Evolutionary conservation across 2,329 filamentous ascomycete genomes (phyloP).

Genomic region (Penicillium rolfsii): DNA sequence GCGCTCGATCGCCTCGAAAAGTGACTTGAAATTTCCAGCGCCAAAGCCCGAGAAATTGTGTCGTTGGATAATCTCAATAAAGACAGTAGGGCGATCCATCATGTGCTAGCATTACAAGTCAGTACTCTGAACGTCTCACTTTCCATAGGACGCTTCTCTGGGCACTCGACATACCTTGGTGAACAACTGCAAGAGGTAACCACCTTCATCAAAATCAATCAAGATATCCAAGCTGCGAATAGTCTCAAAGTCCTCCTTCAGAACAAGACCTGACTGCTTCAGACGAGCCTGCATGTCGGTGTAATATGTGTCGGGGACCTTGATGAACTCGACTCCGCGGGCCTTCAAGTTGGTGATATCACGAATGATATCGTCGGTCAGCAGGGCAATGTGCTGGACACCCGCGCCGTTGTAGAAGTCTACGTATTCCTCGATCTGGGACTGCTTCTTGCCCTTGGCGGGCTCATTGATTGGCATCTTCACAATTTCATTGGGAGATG

Average conservation of each 20-base stretch:
- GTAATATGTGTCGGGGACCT: slow-evolving; percentile 86
- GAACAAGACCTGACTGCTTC: slow-evolving; percentile 60
- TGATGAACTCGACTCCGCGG: slow-evolving; percentile 92
- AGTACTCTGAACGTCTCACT: slow-evolving; percentile 2
- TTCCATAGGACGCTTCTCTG: no score
- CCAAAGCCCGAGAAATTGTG: slow-evolving; percentile 91
- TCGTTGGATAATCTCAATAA: slow-evolving; percentile 93
- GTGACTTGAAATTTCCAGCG: slow-evolving; percentile 90
- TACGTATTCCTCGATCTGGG: slow-evolving; percentile 92
- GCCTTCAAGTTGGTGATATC: slow-evolving; percentile 77
- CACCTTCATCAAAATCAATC: slow-evolving; percentile 92
- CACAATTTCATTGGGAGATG: slow-evolving; percentile 78
- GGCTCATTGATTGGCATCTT: slow-evolving; percentile 99
- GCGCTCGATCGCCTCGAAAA: slow-evolving; percentile 94
- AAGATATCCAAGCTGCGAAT: slow-evolving; percentile 80
- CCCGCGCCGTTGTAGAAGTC: slow-evolving; percentile 87
- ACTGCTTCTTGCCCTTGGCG: slow-evolving; percentile 83
- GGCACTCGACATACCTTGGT: slow-evolving; percentile 58
- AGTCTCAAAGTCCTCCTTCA: slow-evolving; percentile 79
- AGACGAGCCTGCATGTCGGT: slow-evolving; percentile 73
- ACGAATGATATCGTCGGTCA: slow-evolving; percentile 76
- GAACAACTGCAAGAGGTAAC: slow-evolving; percentile 77
- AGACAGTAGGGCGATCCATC: slow-evolving; percentile 93
- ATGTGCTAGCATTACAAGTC: slow-evolving; percentile 60
- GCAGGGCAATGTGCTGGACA: slow-evolving; percentile 90